Evolutionary conservation across 2,329 filamentous ascomycete genomes (phyloP).

Genomic region (Stagonosporopsis cucurbitacearum): DNA sequence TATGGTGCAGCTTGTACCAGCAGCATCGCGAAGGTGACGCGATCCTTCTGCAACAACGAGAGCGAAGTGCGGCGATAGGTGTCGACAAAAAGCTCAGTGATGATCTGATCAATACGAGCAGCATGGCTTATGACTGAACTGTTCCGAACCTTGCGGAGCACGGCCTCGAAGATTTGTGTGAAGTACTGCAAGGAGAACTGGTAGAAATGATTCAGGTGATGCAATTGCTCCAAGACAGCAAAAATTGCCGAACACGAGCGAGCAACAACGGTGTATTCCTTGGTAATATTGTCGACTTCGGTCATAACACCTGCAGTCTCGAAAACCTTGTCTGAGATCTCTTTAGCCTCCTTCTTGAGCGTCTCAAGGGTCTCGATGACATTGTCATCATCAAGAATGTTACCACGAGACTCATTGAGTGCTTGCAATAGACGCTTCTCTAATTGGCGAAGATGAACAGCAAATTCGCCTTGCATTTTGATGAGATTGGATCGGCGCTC

Average conservation of each 20-base stretch:
- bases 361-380: slow-evolving; percentile 98
- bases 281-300: slow-evolving; percentile 94
- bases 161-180: slow-evolving; percentile 93
- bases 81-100: slow-evolving; percentile 88
- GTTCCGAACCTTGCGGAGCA: slow-evolving; percentile 80
- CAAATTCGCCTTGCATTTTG: slow-evolving; percentile 99
- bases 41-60: slow-evolving; percentile 89
- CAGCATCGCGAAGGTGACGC: slow-evolving; percentile 91
- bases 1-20: slow-evolving; percentile 96
- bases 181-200: slow-evolving; percentile 99
- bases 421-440: slow-evolving; percentile 94
- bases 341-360: slow-evolving; percentile 94
- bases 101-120: slow-evolving; percentile 83
- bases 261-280: slow-evolving; percentile 92
- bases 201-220: slow-evolving; percentile 99
- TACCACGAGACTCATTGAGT: slow-evolving; percentile 95
- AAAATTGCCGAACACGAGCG: slow-evolving; percentile 97
- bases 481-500: slow-evolving; percentile 96
- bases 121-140: slow-evolving; percentile 78
- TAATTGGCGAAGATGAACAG: slow-evolving; percentile 92
- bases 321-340: slow-evolving; percentile 94
- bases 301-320: slow-evolving; percentile 98
- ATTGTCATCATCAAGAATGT: slow-evolving; percentile 97
- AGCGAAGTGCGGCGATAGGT: slow-evolving; percentile 94
- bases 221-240: slow-evolving; percentile 92